Evolutionary conservation across 768 basidiomycete species (phyloP).

Genomic region (Boletus tylopilopsis): DNA sequence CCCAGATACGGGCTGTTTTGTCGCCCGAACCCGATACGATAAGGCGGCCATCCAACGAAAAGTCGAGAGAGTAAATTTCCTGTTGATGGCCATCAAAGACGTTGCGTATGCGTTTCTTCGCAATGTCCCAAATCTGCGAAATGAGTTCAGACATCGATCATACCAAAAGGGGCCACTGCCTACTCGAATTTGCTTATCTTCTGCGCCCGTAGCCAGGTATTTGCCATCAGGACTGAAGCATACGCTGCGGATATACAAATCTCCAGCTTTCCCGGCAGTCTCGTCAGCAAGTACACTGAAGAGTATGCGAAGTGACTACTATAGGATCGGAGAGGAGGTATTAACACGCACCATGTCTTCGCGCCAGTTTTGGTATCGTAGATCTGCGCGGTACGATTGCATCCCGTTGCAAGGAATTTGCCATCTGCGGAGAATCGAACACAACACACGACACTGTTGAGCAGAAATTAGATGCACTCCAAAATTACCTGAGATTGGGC

Average conservation of each 20-base stretch:
- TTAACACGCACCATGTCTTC: conserved; percentile 69
- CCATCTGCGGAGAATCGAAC: conserved; percentile 95
- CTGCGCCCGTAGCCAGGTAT: conserved; percentile 75
- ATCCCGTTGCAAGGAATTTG: conserved; percentile 90
- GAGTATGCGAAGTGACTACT: conserved; percentile 9
- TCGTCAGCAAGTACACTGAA: conserved; percentile 76
- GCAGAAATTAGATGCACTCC: conserved; percentile 7
- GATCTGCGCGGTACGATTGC: conserved; percentile 93
- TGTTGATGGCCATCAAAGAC: conserved; percentile 87
- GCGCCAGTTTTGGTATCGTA: conserved; percentile 86
- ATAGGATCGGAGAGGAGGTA: neutral
- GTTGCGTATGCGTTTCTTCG: conserved; percentile 70
- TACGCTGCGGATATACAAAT: conserved; percentile 87
- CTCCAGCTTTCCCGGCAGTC: conserved; percentile 63
- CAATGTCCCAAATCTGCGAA: conserved; percentile 88
- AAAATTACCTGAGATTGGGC: neutral
- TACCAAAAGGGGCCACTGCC: conserved; percentile 20
- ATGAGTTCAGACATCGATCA: conserved; percentile 6
- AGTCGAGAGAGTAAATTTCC: conserved; percentile 93
- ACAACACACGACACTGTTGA: conserved; percentile 73
- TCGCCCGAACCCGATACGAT: conserved; percentile 89
- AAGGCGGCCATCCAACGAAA: conserved; percentile 79
- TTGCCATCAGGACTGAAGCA: conserved; percentile 75
- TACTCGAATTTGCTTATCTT: conserved; percentile 90
- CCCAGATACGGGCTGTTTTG: conserved; percentile 71